A percentile compares a stretch with the other conserved stretches of the same genome.
Evolutionary conservation across 1,284 basidiomycete genomes (phyloP).

Genomic region (Tausonia pullulans): DNA sequence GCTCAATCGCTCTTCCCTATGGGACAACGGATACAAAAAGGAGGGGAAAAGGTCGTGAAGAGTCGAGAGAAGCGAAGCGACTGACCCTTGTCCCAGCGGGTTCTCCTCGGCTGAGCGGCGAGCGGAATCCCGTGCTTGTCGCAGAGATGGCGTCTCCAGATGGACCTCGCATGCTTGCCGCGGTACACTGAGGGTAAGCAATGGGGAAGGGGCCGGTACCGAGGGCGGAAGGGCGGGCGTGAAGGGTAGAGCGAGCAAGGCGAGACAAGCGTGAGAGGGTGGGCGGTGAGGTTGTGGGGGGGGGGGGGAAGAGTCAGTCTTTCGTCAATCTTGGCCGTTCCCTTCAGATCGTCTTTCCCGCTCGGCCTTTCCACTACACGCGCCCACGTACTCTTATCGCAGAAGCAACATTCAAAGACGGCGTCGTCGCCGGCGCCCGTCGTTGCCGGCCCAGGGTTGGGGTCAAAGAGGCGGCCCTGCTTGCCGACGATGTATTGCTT

Average conservation of each 20-base stretch:
- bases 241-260: too few species aligned
- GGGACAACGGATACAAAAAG: background rate
- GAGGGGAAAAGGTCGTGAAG: background rate
- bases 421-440: background rate
- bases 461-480: slow-evolving; percentile 4
- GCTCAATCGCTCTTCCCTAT: background rate
- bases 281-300: too few species aligned
- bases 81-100: slow-evolving; percentile 43
- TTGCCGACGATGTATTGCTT: background rate
- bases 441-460: background rate
- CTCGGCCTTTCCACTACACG: too few species aligned
- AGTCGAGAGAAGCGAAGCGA: background rate
- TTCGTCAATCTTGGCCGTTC: too few species aligned
- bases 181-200: slow-evolving; percentile 30
- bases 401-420: slow-evolving; percentile 8
- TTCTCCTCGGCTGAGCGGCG: slow-evolving; percentile 39
- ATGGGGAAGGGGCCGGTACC: background rate
- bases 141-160: slow-evolving; percentile 44
- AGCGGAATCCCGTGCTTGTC: slow-evolving; percentile 46
- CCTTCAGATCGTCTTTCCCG: background rate
- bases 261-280: too few species aligned
- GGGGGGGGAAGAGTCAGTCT: too few species aligned
- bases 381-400: slow-evolving; percentile 1
- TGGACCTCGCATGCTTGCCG: slow-evolving; percentile 44
- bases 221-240: too few species aligned